A percentile compares a stretch with the other conserved stretches of the same genome.
Evolutionary conservation across 768 basidiomycete species (phyloP).

Genomic region (Steccherinum ochraceum): DNA sequence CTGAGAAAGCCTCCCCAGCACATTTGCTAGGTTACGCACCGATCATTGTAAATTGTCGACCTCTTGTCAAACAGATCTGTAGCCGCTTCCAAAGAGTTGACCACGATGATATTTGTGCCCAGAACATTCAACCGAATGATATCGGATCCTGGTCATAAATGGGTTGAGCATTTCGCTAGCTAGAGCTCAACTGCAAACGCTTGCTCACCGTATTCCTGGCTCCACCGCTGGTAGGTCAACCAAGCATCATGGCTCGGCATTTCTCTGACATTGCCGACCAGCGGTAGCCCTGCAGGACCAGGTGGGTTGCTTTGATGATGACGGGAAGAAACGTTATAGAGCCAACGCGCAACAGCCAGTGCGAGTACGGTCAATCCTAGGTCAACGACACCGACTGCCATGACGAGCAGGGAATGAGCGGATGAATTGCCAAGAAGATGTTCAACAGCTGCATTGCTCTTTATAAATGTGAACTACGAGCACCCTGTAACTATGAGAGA

Average conservation of each 20-base stretch:
- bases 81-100: neutral
- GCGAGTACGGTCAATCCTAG: no score
- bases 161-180: neutral
- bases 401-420: no score
- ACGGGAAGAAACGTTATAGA: no score
- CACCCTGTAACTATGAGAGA: no score
- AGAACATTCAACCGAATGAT: constrained; percentile 14
- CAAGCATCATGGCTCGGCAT: constrained; percentile 17
- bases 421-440: no score
- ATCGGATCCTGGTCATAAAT: constrained; percentile 8
- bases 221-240: constrained; percentile 18
- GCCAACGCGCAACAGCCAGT: no score
- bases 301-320: no score
- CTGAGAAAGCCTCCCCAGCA: no score
- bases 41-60: constrained; percentile 36
- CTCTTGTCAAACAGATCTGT: constrained; percentile 31
- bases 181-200: neutral
- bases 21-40: no score
- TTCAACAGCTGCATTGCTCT: no score
- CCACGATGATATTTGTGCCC: constrained; percentile 9
- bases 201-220: constrained; percentile 18
- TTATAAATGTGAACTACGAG: no score
- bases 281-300: constrained; percentile 26
- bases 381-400: no score
- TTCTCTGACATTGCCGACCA: constrained; percentile 28